Conservation (phyloP, 1,139 yeast species). For the Suzukiozyma palmioleophila region DNA sequence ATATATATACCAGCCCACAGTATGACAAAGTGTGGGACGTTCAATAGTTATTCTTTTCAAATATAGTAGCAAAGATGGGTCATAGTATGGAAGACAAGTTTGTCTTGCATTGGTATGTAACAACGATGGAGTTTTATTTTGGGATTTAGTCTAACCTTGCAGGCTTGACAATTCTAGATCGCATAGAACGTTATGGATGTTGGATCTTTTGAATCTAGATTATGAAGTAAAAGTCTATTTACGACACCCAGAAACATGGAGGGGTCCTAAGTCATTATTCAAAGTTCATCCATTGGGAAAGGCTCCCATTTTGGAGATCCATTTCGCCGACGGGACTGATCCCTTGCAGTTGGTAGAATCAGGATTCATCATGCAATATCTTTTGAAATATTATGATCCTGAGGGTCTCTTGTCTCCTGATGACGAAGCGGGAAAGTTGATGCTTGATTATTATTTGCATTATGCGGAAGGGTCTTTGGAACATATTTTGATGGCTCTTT, state of each 20-base stretch:
- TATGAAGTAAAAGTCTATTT: slow-evolving; percentile 49
- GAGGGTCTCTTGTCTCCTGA: slow-evolving; percentile 27
- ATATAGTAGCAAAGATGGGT: slow-evolving; percentile 2
- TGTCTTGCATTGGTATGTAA: slow-evolving; percentile 29
- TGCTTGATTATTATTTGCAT: slow-evolving; percentile 50
- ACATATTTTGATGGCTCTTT: slow-evolving; percentile 38
- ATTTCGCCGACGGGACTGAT: slow-evolving; percentile 40
- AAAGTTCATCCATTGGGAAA: slow-evolving; percentile 56
- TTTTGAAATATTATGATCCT: slow-evolving; percentile 39
- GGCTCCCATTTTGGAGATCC: slow-evolving; percentile 48
- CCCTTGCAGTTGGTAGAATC: slow-evolving; percentile 39
- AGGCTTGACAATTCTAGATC: slow-evolving; percentile 54
- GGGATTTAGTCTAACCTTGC: background rate
- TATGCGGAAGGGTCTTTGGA: slow-evolving; percentile 57
- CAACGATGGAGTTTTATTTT: background rate
- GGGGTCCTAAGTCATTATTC: slow-evolving; percentile 43
- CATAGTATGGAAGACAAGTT: slow-evolving; percentile 17
- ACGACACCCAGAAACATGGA: slow-evolving; percentile 41
- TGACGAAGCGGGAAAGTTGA: slow-evolving; percentile 27
- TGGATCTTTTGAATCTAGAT: slow-evolving; percentile 48
- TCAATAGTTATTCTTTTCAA: background rate
- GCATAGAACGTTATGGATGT: slow-evolving; percentile 50
- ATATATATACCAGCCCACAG: too few relatives aligned
- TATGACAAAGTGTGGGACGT: too few relatives aligned
- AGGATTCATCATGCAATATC: slow-evolving; percentile 44